Evolutionary conservation across 371 early-diverging fungal genomes (phyloP).

Genomic region (Rhizopus stolonifer): DNA sequence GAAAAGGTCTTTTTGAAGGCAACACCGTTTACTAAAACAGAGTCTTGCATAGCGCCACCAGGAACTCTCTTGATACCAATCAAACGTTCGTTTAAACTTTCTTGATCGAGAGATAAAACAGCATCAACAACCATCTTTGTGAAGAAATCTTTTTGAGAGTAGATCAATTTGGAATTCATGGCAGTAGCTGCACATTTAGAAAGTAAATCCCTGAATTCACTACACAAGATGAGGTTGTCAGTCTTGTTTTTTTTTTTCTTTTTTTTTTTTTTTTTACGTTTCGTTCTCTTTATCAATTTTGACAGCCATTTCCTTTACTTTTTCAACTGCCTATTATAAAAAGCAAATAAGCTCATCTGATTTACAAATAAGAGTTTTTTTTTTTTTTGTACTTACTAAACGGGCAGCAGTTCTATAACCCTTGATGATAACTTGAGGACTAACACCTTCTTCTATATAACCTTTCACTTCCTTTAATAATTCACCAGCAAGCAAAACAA

Average conservation of each 20-base stretch:
- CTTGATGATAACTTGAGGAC: conserved; percentile 93
- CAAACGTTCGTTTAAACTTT: conserved; percentile 89
- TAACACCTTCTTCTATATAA: conserved; percentile 95
- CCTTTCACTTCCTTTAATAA: conserved; percentile 93
- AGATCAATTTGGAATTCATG: conserved; percentile 98
- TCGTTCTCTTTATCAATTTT: conserved; percentile 74
- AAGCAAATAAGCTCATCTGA: neutral
- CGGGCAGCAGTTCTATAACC: conserved; percentile 89
- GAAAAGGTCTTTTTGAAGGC: conserved; percentile 99
- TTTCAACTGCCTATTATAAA: conserved; percentile 68
- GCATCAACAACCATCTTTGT: conserved; percentile 99
- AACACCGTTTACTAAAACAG: conserved; percentile 95
- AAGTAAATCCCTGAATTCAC: conserved; percentile 89
- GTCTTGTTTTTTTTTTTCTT: neutral
- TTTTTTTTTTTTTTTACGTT: conserved; percentile 48
- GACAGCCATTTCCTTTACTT: conserved; percentile 85
- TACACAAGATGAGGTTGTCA: conserved; percentile 10
- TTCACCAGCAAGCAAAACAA: conserved; percentile 97
- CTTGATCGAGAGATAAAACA: conserved; percentile 90
- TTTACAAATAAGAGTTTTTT: neutral
- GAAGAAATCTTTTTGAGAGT: conserved; percentile 97
- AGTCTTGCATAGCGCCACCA: conserved; percentile 99
- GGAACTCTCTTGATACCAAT: conserved; percentile 98
- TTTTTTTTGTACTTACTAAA: conserved; percentile 42
- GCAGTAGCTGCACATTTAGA: conserved; percentile 97